Conservation (phyloP, 2,329 filamentous ascomycete genomes). For the Macrophomina pseudophaseolina region DNA sequence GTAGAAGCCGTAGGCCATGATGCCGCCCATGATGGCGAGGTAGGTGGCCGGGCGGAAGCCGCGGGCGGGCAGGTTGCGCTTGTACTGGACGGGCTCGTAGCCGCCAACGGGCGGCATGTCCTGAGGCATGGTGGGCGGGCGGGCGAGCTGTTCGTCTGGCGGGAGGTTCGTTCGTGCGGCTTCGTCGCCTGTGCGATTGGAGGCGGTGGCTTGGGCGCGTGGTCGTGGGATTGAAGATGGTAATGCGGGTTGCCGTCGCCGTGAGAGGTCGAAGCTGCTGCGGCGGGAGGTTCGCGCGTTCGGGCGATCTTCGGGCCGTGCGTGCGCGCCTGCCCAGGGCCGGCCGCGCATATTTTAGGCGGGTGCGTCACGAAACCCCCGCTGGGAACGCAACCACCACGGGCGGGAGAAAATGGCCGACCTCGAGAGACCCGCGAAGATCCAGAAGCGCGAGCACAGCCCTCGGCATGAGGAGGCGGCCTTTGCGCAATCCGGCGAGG, state of each 20-base stretch:
- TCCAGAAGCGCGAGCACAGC: conserved; percentile 25
- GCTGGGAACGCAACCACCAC: neutral
- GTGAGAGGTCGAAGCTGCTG: conserved; percentile 21
- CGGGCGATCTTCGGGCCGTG: neutral
- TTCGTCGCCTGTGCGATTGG: conserved; percentile 20
- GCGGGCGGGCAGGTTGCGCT: conserved; percentile 90
- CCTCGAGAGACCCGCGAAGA: conserved; percentile 26
- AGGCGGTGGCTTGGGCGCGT: neutral
- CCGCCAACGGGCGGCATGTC: conserved; percentile 96
- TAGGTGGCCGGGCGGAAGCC: conserved; percentile 86
- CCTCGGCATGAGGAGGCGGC: conserved; percentile 10
- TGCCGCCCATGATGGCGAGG: conserved; percentile 73
- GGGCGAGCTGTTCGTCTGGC: conserved; percentile 11
- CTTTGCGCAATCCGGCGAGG: neutral
- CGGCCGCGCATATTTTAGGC: neutral
- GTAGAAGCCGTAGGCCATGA: conserved; percentile 93
- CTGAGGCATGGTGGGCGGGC: conserved; percentile 76
- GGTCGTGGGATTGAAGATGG: neutral
- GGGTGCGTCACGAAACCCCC: neutral
- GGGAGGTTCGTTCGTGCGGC: conserved; percentile 4
- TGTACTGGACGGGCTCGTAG: conserved; percentile 97
- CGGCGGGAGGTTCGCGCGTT: neutral
- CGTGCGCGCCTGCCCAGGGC: neutral
- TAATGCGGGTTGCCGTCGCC: conserved; percentile 20
- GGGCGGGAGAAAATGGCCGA: conserved; percentile 9